phyloP scores from a whole-genome alignment of 1,139 yeast genomes.

The Nakaseomyces kungkrabaensis region DNA sequence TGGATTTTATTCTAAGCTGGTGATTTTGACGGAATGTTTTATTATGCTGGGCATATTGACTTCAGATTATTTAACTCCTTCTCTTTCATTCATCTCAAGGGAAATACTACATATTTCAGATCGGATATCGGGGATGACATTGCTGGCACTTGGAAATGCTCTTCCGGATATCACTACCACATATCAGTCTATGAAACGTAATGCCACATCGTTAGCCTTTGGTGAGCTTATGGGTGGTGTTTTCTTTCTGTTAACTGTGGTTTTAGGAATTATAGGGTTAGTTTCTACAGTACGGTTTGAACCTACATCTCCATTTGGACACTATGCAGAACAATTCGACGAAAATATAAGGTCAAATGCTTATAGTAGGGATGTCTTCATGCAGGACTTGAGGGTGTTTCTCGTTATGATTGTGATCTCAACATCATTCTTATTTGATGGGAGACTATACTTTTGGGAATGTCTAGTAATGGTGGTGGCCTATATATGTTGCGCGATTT shows the following conservation, averaged over 20 bases:
- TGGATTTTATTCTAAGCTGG: conserved; percentile 10
- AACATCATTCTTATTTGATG: conserved; percentile 16
- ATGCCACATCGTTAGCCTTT: conserved; percentile 65
- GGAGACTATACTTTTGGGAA: conserved; percentile 19
- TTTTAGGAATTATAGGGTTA: conserved; percentile 23
- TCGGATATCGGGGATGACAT: conserved; percentile 75
- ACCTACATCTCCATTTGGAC: conserved; percentile 4
- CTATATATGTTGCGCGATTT: conserved; percentile 13
- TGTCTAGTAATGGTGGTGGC: conserved; percentile 16
- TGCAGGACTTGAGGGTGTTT: conserved; percentile 20
- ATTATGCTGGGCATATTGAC: conserved; percentile 24
- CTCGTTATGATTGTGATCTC: conserved; percentile 13
- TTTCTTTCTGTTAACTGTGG: conserved; percentile 24
- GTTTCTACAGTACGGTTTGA: conserved; percentile 13
- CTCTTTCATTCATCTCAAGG: conserved; percentile 23
- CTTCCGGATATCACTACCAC: conserved; percentile 86
- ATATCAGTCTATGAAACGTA: conserved; percentile 63
- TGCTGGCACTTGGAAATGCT: conserved; percentile 86
- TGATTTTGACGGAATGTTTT: conserved; percentile 18
- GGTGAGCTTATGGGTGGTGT: conserved; percentile 80
- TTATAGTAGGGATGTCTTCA: conserved; percentile 17
- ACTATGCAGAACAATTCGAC: neutral
- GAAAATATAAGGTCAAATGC: neutral
- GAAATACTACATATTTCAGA: conserved; percentile 51
- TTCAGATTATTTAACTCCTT: conserved; percentile 26